These are phyloP conservation scores for Eucalyptus cloeziana DNA, from an alignment of 345 rosid genomes.

Conservation along the genomic window DNA sequence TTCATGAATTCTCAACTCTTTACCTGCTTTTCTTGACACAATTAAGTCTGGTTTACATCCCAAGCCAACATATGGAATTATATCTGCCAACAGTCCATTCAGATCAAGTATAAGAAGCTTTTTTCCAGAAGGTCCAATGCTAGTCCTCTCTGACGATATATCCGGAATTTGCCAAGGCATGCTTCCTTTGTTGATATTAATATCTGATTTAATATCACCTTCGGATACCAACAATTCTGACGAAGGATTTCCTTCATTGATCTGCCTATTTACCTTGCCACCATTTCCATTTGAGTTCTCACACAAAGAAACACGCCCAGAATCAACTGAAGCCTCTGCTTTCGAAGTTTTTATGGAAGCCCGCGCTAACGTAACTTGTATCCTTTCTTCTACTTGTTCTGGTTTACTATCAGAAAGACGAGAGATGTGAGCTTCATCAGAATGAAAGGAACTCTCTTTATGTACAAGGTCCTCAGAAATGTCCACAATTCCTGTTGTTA, in stretches of 20 bases:
- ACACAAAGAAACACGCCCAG: neutral
- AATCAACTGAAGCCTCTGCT: neutral
- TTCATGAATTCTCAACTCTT: neutral
- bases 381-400: neutral
- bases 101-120: slow-evolving; percentile 77
- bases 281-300: neutral
- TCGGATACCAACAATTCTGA: neutral
- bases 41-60: slow-evolving; percentile 22
- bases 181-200: neutral
- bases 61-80: slow-evolving; percentile 7
- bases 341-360: neutral
- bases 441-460: neutral
- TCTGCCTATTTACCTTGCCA: neutral
- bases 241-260: neutral
- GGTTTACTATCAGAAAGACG: neutral
- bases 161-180: neutral
- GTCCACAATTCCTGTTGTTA: neutral
- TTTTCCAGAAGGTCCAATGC: slow-evolving; percentile 14
- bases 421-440: neutral
- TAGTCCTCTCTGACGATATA: slow-evolving; percentile 4
- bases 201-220: neutral
- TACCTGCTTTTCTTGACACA: slow-evolving; percentile 47
- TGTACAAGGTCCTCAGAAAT: neutral
- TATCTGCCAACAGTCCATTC: slow-evolving; percentile 73
- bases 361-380: neutral